phyloP scores from a whole-genome alignment of 805 yeast species.

The Isabelozyma rhagii region DNA sequence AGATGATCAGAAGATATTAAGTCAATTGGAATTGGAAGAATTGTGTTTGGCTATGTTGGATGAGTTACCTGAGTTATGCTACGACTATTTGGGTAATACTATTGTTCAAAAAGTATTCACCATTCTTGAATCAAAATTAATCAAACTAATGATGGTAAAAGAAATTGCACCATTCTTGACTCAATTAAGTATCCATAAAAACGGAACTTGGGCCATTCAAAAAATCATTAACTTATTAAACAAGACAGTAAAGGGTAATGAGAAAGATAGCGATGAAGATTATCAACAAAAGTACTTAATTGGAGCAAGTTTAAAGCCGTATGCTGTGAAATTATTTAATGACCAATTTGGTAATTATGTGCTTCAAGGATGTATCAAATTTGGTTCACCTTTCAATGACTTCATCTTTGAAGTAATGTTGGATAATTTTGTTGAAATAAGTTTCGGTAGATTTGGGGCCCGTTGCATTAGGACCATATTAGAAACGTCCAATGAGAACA shows the following conservation, averaged over 20 bases:
- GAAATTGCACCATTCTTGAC: conserved; percentile 77
- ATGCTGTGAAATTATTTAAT: conserved; percentile 78
- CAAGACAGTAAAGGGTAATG: conserved; percentile 9
- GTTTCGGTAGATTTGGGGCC: conserved; percentile 90
- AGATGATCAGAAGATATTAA: conserved; percentile 10
- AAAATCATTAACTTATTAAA: conserved; percentile 74
- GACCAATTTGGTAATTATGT: conserved; percentile 98
- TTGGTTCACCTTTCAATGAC: conserved; percentile 84
- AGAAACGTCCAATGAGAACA: conserved; percentile 63
- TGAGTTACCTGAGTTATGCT: conserved; percentile 85
- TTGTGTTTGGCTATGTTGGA: conserved; percentile 78
- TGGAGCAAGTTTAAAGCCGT: conserved; percentile 69
- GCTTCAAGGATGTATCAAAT: conserved; percentile 88
- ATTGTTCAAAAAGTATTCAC: conserved; percentile 90
- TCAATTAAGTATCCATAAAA: conserved; percentile 92
- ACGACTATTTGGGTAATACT: conserved; percentile 94
- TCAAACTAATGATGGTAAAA: conserved; percentile 79
- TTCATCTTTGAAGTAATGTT: conserved; percentile 83
- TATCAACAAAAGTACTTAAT: conserved; percentile 54
- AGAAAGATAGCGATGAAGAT: conserved; percentile 28
- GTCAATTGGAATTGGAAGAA: conserved; percentile 71
- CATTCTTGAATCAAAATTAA: conserved; percentile 55
- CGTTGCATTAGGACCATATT: conserved; percentile 91
- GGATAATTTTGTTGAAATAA: conserved; percentile 73
- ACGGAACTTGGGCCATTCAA: conserved; percentile 99